These are phyloP conservation scores for Coemansia sp. DNA, from an alignment of 192 early-diverging fungal genomes.

Conservation along the genomic window DNA sequence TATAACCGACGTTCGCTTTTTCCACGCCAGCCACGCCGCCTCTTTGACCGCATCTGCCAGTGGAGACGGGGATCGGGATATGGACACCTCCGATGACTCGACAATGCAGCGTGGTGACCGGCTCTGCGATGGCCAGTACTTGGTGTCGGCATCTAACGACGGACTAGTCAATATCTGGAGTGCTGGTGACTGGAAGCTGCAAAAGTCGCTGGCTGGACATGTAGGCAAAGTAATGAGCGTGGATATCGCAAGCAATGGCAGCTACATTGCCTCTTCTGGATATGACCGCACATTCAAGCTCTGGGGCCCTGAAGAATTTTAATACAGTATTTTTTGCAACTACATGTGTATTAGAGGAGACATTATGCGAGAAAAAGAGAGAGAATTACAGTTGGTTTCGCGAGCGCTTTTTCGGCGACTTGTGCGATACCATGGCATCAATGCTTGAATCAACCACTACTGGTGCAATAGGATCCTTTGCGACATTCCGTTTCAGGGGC, in stretches of 20 bases:
- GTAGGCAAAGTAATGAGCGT: conserved; percentile 89
- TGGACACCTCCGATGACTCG: conserved; percentile 27
- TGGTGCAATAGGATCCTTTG: conserved; percentile 15
- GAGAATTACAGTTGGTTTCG: conserved; percentile 15
- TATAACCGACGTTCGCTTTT: conserved; percentile 80
- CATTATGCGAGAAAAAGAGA: not conserved
- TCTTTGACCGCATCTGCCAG: not conserved
- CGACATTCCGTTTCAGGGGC: conserved; percentile 48
- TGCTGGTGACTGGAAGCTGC: conserved; percentile 89
- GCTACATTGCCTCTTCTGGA: conserved; percentile 82
- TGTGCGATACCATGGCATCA: conserved; percentile 4
- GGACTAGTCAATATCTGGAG: conserved; percentile 93
- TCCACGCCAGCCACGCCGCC: conserved; percentile 36
- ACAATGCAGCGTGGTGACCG: conserved; percentile 10
- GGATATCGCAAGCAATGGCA: conserved; percentile 79
- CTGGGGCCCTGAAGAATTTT: conserved; percentile 65
- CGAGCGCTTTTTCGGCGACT: conserved; percentile 15
- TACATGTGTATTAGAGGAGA: not conserved
- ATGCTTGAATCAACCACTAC: not conserved
- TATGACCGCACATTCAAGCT: conserved; percentile 97
- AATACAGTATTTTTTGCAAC: not conserved
- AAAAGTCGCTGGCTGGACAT: conserved; percentile 85
- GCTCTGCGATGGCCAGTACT: conserved; percentile 70
- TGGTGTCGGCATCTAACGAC: conserved; percentile 85
- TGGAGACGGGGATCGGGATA: conserved; percentile 35